phyloP scores from a whole-genome alignment of 345 rosid species.

The Salix arbutifolia region DNA sequence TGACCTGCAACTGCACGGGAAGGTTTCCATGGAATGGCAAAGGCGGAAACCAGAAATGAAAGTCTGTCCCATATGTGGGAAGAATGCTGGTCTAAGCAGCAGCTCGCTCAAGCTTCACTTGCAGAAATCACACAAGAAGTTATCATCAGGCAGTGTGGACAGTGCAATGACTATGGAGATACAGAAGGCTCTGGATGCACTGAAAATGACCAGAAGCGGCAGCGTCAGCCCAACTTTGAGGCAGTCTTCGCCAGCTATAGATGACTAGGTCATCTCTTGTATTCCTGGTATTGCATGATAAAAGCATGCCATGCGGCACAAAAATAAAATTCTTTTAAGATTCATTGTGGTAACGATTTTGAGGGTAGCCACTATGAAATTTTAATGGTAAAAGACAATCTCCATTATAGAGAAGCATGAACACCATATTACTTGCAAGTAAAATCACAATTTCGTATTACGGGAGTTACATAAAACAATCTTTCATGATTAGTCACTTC shows the following conservation, averaged over 20 bases:
- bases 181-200: slow-evolving; percentile 82
- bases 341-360: background rate
- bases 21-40: slow-evolving; percentile 95
- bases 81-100: slow-evolving; percentile 91
- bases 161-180: slow-evolving; percentile 99
- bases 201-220: slow-evolving; percentile 60
- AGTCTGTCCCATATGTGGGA: slow-evolving; percentile 91
- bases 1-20: slow-evolving; percentile 67
- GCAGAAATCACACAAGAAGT: slow-evolving; percentile 79
- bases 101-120: slow-evolving; percentile 89
- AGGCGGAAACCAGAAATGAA: slow-evolving; percentile 77
- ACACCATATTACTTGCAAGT: background rate
- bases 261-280: slow-evolving; percentile 13
- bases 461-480: background rate
- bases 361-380: background rate
- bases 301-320: background rate
- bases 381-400: background rate
- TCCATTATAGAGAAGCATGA: background rate
- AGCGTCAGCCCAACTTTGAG: slow-evolving; percentile 58
- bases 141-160: slow-evolving; percentile 94
- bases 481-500: background rate
- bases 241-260: slow-evolving; percentile 43
- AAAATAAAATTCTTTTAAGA: background rate
- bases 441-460: background rate
- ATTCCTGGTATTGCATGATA: background rate